These are phyloP conservation scores for Schwanniomyces etchellsii DNA, from an alignment of 1,139 yeast genomes.

Conservation along the genomic window DNA sequence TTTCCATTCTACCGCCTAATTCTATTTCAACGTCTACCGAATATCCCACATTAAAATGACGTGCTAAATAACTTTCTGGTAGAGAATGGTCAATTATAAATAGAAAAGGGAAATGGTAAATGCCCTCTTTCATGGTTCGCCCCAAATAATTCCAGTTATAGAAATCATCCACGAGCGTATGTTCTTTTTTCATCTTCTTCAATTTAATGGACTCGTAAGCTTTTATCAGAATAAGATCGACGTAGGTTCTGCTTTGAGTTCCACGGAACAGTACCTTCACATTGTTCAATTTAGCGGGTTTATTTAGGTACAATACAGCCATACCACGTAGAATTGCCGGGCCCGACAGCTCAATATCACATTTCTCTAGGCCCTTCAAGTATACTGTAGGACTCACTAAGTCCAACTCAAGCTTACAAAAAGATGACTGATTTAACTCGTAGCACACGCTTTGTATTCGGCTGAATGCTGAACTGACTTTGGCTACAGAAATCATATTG, in stretches of 20 bases:
- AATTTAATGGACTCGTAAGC: constrained; percentile 1
- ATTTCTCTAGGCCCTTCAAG: constrained; percentile 7
- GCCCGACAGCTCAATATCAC: constrained; percentile 4
- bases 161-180: constrained; percentile 8
- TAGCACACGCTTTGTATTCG: neutral
- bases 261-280: constrained; percentile 8
- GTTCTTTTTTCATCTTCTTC: constrained; percentile 3
- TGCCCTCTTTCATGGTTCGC: constrained; percentile 7
- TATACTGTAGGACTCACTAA: constrained; percentile 4
- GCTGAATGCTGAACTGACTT: neutral
- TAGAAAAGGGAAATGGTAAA: constrained; percentile 12
- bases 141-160: constrained; percentile 8
- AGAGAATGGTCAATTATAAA: constrained; percentile 10
- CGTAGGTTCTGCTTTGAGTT: neutral
- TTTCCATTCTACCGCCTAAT: constrained; percentile 2
- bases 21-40: constrained; percentile 6
- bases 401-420: constrained; percentile 3
- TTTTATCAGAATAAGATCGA: neutral
- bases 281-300: constrained; percentile 5
- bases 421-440: neutral
- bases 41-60: constrained; percentile 8
- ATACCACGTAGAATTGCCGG: constrained; percentile 7
- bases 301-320: constrained; percentile 5
- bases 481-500: neutral
- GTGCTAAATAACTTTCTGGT: constrained; percentile 9